Percentiles rank a stretch among this genome's conserved stretches.
phyloP scores from a whole-genome alignment of 2,329 filamentous ascomycete species.

The Xylaria sp. region DNA sequence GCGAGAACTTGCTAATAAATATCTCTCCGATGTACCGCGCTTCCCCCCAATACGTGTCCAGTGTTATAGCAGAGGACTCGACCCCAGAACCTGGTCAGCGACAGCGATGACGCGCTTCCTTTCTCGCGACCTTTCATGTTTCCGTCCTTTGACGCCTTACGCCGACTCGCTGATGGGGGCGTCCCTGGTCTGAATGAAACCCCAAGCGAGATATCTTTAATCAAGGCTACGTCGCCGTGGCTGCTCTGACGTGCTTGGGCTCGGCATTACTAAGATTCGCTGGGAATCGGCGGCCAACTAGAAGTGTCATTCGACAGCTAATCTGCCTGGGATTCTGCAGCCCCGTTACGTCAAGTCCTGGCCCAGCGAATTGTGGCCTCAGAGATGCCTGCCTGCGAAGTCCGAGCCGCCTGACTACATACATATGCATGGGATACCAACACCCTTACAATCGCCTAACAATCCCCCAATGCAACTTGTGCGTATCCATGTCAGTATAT shows the following conservation, averaged over 20 bases:
- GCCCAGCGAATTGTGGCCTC: conserved; percentile 6
- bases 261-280: conserved; percentile 13
- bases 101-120: conserved; percentile 17
- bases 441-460: conserved; percentile 8
- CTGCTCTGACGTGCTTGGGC: conserved; percentile 14
- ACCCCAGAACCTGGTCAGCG: conserved; percentile 10
- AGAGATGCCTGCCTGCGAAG: conserved; percentile 8
- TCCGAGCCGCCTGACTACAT: conserved; percentile 21
- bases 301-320: background rate
- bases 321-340: background rate
- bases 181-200: conserved; percentile 14
- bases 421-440: conserved; percentile 25
- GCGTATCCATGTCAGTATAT: conserved; percentile 8
- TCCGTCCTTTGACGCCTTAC: background rate
- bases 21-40: conserved; percentile 2
- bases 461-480: conserved; percentile 7
- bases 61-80: conserved; percentile 1
- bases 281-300: conserved; percentile 8
- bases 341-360: conserved; percentile 19
- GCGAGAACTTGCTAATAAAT: conserved; percentile 9
- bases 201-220: background rate
- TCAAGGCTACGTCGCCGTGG: background rate
- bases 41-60: conserved; percentile 9
- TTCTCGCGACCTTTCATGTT: conserved; percentile 4
- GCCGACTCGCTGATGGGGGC: background rate